Percentiles rank a stretch among this genome's conserved stretches.
phyloP scores from a whole-genome alignment of 2,329 filamentous ascomycete genomes.

The Fusarium torreyae region DNA sequence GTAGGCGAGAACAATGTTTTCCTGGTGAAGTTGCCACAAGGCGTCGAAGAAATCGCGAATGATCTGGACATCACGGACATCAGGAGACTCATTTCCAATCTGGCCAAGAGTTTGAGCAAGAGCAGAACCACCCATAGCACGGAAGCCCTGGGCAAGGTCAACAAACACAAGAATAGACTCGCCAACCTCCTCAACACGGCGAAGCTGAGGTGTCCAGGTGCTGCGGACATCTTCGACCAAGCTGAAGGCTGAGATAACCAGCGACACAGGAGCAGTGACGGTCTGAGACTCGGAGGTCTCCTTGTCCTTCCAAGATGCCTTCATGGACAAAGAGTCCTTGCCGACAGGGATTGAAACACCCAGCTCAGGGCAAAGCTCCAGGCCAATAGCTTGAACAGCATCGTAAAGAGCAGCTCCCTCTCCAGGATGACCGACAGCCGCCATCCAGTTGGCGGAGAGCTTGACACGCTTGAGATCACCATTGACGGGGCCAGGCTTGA shows the following conservation, averaged over 20 bases:
- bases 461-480: constrained; percentile 84
- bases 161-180: constrained; percentile 92
- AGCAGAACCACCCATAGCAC: constrained; percentile 90
- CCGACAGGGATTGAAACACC: constrained; percentile 95
- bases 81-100: constrained; percentile 86
- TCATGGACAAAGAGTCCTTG: constrained; percentile 99
- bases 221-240: constrained; percentile 85
- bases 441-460: constrained; percentile 99
- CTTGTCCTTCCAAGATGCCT: constrained; percentile 90
- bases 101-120: constrained; percentile 91
- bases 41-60: constrained; percentile 95
- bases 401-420: constrained; percentile 95
- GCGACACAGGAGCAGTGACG: constrained; percentile 91
- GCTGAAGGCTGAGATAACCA: constrained; percentile 92
- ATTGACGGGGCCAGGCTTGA: constrained; percentile 59
- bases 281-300: constrained; percentile 79
- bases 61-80: constrained; percentile 85
- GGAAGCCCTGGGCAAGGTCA: constrained; percentile 85
- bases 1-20: constrained; percentile 84
- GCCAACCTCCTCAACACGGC: constrained; percentile 86
- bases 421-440: constrained; percentile 91
- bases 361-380: constrained; percentile 92
- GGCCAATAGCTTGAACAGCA: constrained; percentile 91
- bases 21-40: constrained; percentile 73
- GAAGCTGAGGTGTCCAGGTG: constrained; percentile 94